A percentile compares a stretch with the other conserved stretches of the same genome.
Conservation (phyloP, 2,329 filamentous ascomycete species). For the Aspergillus ibericus region DNA sequence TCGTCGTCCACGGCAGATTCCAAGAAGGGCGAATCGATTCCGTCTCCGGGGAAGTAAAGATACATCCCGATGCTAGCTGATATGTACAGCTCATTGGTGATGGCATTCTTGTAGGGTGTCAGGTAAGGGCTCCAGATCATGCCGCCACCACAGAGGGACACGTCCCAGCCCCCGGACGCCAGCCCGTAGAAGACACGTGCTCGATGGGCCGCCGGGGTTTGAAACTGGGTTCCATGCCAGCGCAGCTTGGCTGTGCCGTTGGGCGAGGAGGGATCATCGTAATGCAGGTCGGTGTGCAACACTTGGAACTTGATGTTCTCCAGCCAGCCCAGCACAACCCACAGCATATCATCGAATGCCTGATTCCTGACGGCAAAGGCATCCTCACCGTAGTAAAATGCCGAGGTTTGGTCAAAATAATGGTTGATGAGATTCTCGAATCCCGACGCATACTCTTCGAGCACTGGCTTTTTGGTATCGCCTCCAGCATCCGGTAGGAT, state of each 20-base stretch:
- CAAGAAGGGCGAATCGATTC: constrained; percentile 68
- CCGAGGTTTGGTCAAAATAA: constrained; percentile 74
- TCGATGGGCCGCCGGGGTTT: constrained; percentile 75
- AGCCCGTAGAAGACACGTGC: constrained; percentile 84
- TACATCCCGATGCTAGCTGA: constrained; percentile 87
- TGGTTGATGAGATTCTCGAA: constrained; percentile 78
- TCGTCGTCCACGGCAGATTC: constrained; percentile 22
- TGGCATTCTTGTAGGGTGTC: constrained; percentile 88
- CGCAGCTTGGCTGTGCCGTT: constrained; percentile 21
- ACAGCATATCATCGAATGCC: constrained; percentile 92
- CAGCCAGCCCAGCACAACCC: constrained; percentile 91
- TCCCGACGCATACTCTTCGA: constrained; percentile 37
- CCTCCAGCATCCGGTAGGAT: constrained; percentile 26
- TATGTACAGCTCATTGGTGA: constrained; percentile 90
- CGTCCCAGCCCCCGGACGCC: constrained; percentile 78
- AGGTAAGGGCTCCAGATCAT: constrained; percentile 87
- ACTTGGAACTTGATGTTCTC: constrained; percentile 76
- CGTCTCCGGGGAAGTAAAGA: constrained; percentile 79
- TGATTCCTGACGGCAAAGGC: constrained; percentile 70
- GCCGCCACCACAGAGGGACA: constrained; percentile 75
- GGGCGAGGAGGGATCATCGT: constrained; percentile 34
- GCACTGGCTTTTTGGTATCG: constrained; percentile 3
- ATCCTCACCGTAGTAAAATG: constrained; percentile 86
- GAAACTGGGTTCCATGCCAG: constrained; percentile 79
- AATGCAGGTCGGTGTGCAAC: constrained; percentile 66